Evolutionary conservation across 345 rosid genomes (phyloP), one percentile per base, ranked within the genome.

Genomic region (Heritiera fomes): DNA sequence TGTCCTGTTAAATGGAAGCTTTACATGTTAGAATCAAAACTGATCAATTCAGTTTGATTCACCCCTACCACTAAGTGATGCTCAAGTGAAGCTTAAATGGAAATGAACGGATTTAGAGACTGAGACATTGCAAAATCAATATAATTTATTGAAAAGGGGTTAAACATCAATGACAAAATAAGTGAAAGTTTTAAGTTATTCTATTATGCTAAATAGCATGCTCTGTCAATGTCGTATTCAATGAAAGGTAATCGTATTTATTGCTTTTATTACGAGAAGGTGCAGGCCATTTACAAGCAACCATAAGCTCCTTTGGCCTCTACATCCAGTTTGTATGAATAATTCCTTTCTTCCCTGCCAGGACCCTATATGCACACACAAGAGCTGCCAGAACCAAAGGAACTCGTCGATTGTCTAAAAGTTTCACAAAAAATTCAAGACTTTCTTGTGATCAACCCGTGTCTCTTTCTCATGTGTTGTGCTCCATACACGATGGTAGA

Each of bases 401-500:
- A 62, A 47, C 43, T 72, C 9, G n/a, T 73, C 32, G 12, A 17
- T 53, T 72, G 75, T 38, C 64, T 10, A 10, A 18, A 49, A 9
- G 64, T 55, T n/a, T 46, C 58, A 32, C 43, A 30, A 14, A 62
- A 62, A 77, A 59, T n/a, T 55, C 23, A 66, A 10, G 71, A 69
- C 77, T 84, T 87, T 77, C 80, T 87, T 45, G 85, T 45, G 68
- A 89, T 79, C 50, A 83, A 50, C 15, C 84, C 64, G 10, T 89
- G 85, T 83, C 84, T 83, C 75, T 82, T 92, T 67, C 81, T 85
- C 90, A 86, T 65, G 89, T 91, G 83, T 79, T 92, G 90, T 64
- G 80, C 87, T 66, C 98, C 94, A 49, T 96, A 96, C 66, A 91
- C 98, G 15, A 85, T 82, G 23, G 95, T 91, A 23, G 98, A 94